These are phyloP conservation scores for Lasiosphaeria ovina DNA, from an alignment of 495 filamentous ascomycete species.

Conservation along the genomic window DNA sequence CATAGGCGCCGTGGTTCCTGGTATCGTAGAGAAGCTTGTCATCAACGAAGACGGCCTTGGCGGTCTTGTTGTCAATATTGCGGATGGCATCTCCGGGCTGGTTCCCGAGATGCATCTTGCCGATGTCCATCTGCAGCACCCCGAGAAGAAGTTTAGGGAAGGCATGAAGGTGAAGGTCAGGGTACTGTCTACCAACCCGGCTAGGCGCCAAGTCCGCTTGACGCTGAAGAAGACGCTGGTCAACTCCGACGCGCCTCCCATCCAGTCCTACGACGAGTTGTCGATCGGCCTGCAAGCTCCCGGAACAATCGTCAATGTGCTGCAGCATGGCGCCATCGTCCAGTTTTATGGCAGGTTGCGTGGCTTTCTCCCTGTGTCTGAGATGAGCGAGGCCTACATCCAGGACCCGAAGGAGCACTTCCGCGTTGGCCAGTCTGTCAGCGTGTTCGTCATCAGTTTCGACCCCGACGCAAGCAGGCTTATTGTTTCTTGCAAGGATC, in stretches of 20 bases:
- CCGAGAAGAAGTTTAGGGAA: slow-evolving; percentile 92
- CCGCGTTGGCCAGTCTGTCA: slow-evolving; percentile 83
- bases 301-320: slow-evolving; percentile 79
- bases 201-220: slow-evolving; percentile 76
- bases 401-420: slow-evolving; percentile 87
- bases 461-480: slow-evolving; percentile 68
- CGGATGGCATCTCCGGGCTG: slow-evolving; percentile 81
- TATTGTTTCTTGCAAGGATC: slow-evolving; percentile 90
- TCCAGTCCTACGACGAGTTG: slow-evolving; percentile 72
- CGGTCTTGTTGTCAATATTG: slow-evolving; percentile 76
- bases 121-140: slow-evolving; percentile 82
- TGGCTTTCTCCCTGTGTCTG: slow-evolving; percentile 84
- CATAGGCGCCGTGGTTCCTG: slow-evolving; percentile 77
- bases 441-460: slow-evolving; percentile 76
- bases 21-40: slow-evolving; percentile 79
- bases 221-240: slow-evolving; percentile 93
- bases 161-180: slow-evolving; percentile 78
- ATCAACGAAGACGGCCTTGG: slow-evolving; percentile 69
- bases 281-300: slow-evolving; percentile 67
- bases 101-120: slow-evolving; percentile 86
- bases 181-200: slow-evolving; percentile 74
- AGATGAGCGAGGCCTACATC: slow-evolving; percentile 98
- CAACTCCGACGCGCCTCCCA: slow-evolving; percentile 74
- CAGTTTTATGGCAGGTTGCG: slow-evolving; percentile 84
- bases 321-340: slow-evolving; percentile 77